Percentiles rank a stretch among this genome's conserved stretches.
These are phyloP conservation scores for Cystofilobasidium ferigula DNA, from an alignment of 768 basidiomycete species.

Conservation along the genomic window DNA sequence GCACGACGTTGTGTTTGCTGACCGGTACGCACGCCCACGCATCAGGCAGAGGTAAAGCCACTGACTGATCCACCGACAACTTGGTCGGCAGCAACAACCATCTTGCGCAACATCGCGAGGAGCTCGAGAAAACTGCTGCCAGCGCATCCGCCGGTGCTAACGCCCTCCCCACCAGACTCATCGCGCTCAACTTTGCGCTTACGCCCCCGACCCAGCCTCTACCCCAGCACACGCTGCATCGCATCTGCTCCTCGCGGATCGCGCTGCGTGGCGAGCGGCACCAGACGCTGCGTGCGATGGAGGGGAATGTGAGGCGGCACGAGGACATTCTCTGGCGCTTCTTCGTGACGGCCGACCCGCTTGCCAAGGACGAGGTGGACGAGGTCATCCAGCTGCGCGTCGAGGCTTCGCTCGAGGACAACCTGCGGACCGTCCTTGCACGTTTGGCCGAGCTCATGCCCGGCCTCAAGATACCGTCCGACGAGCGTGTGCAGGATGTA, in stretches of 20 bases:
- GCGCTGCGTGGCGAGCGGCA: conserved; percentile 67
- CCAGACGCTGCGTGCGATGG: conserved; percentile 55
- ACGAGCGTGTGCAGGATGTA: conserved; percentile 50
- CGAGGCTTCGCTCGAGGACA: conserved; percentile 45
- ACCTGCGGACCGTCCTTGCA: conserved; percentile 59
- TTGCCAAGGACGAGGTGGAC: conserved; percentile 51
- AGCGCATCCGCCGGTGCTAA: conserved; percentile 36
- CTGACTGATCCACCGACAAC: too few species aligned
- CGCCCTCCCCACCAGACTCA: conserved; percentile 53
- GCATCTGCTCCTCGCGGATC: conserved; percentile 68
- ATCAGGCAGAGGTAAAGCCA: too few species aligned
- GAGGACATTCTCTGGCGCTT: conserved; percentile 78
- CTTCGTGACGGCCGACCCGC: conserved; percentile 42
- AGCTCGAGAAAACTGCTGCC: conserved; percentile 39
- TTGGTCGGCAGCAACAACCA: conserved; percentile 72
- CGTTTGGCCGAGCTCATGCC: conserved; percentile 49
- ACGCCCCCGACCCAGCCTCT: conserved; percentile 40
- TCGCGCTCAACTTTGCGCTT: conserved; percentile 70
- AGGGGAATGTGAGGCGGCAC: conserved; percentile 49
- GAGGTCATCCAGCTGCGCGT: conserved; percentile 44
- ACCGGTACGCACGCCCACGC: conserved; percentile 60
- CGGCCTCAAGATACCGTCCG: conserved; percentile 45
- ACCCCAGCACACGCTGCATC: conserved; percentile 52
- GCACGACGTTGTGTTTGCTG: conserved; percentile 76
- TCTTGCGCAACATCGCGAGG: conserved; percentile 60